Evolutionary conservation across 306 rosid species (phyloP), one percentile per base, ranked within the genome.

Genomic region (Parietaria judaica): DNA sequence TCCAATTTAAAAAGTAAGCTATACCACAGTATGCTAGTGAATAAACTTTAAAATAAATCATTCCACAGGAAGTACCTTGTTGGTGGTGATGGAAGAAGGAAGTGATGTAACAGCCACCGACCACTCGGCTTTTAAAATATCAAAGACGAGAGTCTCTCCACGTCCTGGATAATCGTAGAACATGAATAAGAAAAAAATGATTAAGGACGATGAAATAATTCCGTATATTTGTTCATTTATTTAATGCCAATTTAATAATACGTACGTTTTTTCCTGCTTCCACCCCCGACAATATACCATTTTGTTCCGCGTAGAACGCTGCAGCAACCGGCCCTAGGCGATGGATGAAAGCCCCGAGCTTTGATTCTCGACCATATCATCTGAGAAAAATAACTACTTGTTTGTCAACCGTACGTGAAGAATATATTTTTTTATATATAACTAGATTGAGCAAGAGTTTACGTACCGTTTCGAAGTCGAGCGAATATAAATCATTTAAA

Each of bases 271-370:
- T 91, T 91, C 66, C 75, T 76, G 87, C 89, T 87, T 81, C 96
- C 97, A 58, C 97, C 96, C 63, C 97, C 97, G 4, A 89, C 68
- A 9, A 91, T 87, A 80, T 84, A 91, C 96, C 97, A 91, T 77
- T 85, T 91, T 61, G 96, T 83, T 67, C 96, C 96, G 70, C 87
- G 81, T 4, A 91, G 80, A 65, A 85, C 75, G 0, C 95, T 89
- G 71, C 97, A 85, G 82, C 87, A 78, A 66, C 97, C 97, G 70
- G 89, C 95, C 80, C 96, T 83, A 45, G 91, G 96, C 34, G 95
- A 91, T 56, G 97, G 96, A 77, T 83, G 97, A 74, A 83, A 91
- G 65, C 97, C 96, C 31, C 74, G 77, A 49, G 76, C 77, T 80
- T 85, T 91, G 61, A 87, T 85, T 75, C 86, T 80, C 60, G 97